phyloP scores from a whole-genome alignment of 1,139 yeast species.

The Nematodospora anomalae region DNA sequence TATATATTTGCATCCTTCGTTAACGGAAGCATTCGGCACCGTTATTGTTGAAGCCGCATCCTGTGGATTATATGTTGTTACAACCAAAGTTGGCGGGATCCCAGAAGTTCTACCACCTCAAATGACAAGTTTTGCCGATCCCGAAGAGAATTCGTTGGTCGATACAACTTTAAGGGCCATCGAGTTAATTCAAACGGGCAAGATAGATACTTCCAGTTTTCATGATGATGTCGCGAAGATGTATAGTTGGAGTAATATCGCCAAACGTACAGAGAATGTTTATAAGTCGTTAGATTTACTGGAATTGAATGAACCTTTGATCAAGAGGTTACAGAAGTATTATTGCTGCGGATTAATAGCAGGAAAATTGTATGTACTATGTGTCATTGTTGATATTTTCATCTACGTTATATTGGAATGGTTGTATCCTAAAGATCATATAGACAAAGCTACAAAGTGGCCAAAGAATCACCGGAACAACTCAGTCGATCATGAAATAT shows the following conservation, averaged over 20 bases:
- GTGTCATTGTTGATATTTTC: conserved; percentile 77
- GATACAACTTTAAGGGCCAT: conserved; percentile 70
- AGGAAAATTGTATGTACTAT: conserved; percentile 74
- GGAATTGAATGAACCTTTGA: conserved; percentile 48
- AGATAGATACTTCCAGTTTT: conserved; percentile 70
- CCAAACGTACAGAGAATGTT: conserved; percentile 79
- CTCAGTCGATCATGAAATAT: conserved; percentile 3
- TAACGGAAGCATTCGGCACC: conserved; percentile 98
- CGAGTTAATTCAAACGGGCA: conserved; percentile 50
- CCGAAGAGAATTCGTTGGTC: conserved; percentile 76
- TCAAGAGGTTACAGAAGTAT: conserved; percentile 52
- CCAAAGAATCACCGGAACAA: conserved; percentile 38
- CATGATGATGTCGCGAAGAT: conserved; percentile 75
- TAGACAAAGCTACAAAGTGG: conserved; percentile 81
- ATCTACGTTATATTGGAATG: conserved; percentile 63
- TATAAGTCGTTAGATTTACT: conserved; percentile 57
- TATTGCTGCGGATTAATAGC: conserved; percentile 83
- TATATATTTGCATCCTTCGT: conserved; percentile 87
- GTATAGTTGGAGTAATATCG: conserved; percentile 95
- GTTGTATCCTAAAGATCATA: conserved; percentile 63
- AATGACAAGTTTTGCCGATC: conserved; percentile 91
- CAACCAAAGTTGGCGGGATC: conserved; percentile 96
- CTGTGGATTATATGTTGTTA: conserved; percentile 90
- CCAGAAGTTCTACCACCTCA: conserved; percentile 93
- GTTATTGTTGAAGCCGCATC: conserved; percentile 97